Evolutionary conservation across 2,329 filamentous ascomycete species (phyloP).

Genomic region (Fusarium verticillioides): DNA sequence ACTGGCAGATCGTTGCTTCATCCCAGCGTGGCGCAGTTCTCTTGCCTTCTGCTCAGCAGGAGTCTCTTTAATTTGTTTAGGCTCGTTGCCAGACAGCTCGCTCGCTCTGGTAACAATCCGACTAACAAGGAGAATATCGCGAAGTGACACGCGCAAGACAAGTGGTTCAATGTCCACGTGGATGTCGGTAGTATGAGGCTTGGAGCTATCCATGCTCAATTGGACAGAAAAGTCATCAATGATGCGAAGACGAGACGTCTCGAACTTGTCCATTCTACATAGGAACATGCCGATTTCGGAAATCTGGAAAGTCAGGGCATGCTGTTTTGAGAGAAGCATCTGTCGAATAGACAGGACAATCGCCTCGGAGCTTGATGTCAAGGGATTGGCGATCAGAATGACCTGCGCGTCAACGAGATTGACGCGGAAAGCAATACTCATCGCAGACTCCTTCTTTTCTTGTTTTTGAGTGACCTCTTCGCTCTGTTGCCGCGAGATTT

Average conservation of each 20-base stretch:
- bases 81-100: conserved; percentile 78
- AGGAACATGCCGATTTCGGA: conserved; percentile 98
- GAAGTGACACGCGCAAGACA: conserved; percentile 87
- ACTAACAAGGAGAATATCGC: conserved; percentile 92
- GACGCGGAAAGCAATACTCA: conserved; percentile 86
- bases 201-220: conserved; percentile 81
- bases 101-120: conserved; percentile 93
- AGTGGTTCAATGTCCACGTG: conserved; percentile 90
- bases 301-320: conserved; percentile 92
- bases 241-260: conserved; percentile 88
- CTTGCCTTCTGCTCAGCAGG: conserved; percentile 65
- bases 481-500: conserved; percentile 43
- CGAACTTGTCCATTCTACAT: conserved; percentile 98
- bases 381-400: conserved; percentile 94
- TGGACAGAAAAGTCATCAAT: conserved; percentile 96
- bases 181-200: conserved; percentile 76
- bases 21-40: conserved; percentile 60
- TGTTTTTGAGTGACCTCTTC: conserved; percentile 28
- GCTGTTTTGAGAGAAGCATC: conserved; percentile 90
- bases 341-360: conserved; percentile 96
- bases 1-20: conserved; percentile 68
- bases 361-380: conserved; percentile 90
- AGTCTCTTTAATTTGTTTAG: conserved; percentile 54
- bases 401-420: conserved; percentile 97
- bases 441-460: conserved; percentile 53